phyloP scores from a whole-genome alignment of 352 stramenopile genomes.

The Pythium myriotylum region DNA sequence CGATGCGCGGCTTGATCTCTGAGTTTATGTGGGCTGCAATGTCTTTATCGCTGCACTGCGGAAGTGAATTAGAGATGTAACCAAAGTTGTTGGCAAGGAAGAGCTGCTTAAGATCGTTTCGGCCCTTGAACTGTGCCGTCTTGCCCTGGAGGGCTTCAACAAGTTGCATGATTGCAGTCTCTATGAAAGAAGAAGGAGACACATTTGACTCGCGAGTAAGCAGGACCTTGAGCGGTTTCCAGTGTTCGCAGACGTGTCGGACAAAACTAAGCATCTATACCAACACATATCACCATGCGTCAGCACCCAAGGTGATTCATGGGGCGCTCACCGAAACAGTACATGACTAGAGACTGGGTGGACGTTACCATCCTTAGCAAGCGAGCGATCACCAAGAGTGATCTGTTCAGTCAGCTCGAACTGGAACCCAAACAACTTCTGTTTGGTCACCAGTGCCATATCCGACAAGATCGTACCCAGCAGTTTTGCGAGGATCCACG shows the following conservation, averaged over 20 bases:
- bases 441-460: slow-evolving; percentile 50
- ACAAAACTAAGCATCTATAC: slow-evolving; percentile 75
- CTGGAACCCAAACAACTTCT: slow-evolving; percentile 67
- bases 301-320: neutral
- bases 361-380: slow-evolving; percentile 79
- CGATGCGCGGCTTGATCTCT: slow-evolving; percentile 80
- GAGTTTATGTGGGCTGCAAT: slow-evolving; percentile 56
- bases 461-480: slow-evolving; percentile 44
- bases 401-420: slow-evolving; percentile 57
- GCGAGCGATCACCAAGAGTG: slow-evolving; percentile 39
- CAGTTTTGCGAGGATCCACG: slow-evolving; percentile 59
- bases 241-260: slow-evolving; percentile 71
- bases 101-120: slow-evolving; percentile 69
- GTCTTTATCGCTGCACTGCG: slow-evolving; percentile 52
- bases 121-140: slow-evolving; percentile 51
- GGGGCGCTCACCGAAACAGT: too few species aligned
- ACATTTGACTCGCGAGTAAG: slow-evolving; percentile 59
- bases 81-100: slow-evolving; percentile 95
- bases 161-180: slow-evolving; percentile 71
- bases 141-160: slow-evolving; percentile 61
- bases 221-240: slow-evolving; percentile 56
- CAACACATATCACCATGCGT: neutral
- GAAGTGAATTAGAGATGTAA: slow-evolving; percentile 87
- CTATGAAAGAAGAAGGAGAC: slow-evolving; percentile 52
- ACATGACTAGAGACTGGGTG: slow-evolving; percentile 77